A percentile compares a stretch with the other conserved stretches of the same genome.
phyloP scores from a whole-genome alignment of 345 rosid genomes.

The Pseudoturritis turrita region DNA sequence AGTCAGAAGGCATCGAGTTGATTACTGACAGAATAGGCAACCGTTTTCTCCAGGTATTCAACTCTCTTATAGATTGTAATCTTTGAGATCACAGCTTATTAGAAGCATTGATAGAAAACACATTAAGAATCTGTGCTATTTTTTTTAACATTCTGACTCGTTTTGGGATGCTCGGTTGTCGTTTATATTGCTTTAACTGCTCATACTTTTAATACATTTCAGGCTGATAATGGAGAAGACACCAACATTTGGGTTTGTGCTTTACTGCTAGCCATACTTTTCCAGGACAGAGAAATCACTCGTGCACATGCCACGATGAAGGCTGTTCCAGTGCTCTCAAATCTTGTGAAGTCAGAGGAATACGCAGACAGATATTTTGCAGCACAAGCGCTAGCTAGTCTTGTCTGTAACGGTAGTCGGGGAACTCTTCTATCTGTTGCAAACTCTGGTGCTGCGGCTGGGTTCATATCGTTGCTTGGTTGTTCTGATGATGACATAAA shows the following conservation, averaged over 20 bases:
- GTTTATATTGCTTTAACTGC: conserved; percentile 1
- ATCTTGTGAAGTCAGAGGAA: conserved; percentile 91
- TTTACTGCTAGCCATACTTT: conserved; percentile 80
- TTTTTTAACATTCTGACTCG: not conserved
- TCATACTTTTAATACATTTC: conserved; percentile 30
- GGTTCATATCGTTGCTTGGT: conserved; percentile 91
- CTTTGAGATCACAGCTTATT: not conserved
- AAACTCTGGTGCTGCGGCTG: conserved; percentile 93
- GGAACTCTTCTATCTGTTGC: conserved; percentile 98
- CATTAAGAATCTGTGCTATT: conserved; percentile 7
- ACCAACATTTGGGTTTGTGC: conserved; percentile 93
- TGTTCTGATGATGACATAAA: conserved; percentile 90
- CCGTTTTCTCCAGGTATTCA: conserved; percentile 70
- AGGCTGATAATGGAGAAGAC: conserved; percentile 88
- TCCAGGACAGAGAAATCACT: conserved; percentile 96
- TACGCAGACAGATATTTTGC: conserved; percentile 87
- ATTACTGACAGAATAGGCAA: conserved; percentile 70
- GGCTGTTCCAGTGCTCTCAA: conserved; percentile 81
- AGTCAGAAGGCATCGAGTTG: conserved; percentile 87
- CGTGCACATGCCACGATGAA: conserved; percentile 87
- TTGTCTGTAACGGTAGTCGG: conserved; percentile 96
- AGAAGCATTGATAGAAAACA: not conserved
- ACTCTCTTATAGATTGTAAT: conserved; percentile 4
- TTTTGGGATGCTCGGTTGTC: conserved; percentile 9
- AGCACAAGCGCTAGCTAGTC: conserved; percentile 90